A percentile compares a stretch with the other conserved stretches of the same genome.
Conservation (phyloP, 1,139 yeast genomes). For the Petasospora rhodanensis region DNA sequence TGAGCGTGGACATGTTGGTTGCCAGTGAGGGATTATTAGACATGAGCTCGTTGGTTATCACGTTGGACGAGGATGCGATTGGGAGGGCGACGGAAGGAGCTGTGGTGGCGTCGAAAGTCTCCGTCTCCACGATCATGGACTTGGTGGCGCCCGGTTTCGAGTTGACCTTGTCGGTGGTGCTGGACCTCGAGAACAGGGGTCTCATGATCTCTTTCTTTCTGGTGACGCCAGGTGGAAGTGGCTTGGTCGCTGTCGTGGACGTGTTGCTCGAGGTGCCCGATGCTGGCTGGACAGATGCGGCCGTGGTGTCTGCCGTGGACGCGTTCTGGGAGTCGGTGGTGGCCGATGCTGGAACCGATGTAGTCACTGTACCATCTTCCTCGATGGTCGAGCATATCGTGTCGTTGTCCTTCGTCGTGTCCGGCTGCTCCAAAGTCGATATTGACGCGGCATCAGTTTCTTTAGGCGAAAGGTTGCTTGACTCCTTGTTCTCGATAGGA, state of each 20-base stretch:
- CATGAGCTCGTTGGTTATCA: constrained; percentile 15
- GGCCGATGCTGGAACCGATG: no score
- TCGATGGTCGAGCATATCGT: no score
- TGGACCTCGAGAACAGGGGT: constrained; percentile 23
- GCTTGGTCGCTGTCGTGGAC: no score
- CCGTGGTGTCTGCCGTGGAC: no score
- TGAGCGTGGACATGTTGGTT: constrained; percentile 21
- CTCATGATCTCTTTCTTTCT: constrained; percentile 22
- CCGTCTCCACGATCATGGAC: constrained; percentile 27
- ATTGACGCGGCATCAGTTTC: no score
- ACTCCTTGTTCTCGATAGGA: no score
- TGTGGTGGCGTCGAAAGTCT: constrained; percentile 25
- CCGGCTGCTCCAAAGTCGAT: no score
- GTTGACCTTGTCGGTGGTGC: constrained; percentile 20
- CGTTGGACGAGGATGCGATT: constrained; percentile 17
- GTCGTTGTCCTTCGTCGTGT: no score
- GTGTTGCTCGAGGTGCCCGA: constrained; percentile 4
- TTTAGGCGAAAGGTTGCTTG: no score
- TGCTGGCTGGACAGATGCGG: no score
- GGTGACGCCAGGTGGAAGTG: constrained; percentile 1
- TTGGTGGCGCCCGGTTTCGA: constrained; percentile 16
- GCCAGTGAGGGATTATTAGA: constrained; percentile 16
- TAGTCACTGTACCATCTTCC: no score
- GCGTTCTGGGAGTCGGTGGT: no score
- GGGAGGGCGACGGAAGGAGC: constrained; percentile 24